These are phyloP conservation scores for Verticillium nubilum DNA, from an alignment of 2,329 filamentous ascomycete genomes.

Conservation along the genomic window DNA sequence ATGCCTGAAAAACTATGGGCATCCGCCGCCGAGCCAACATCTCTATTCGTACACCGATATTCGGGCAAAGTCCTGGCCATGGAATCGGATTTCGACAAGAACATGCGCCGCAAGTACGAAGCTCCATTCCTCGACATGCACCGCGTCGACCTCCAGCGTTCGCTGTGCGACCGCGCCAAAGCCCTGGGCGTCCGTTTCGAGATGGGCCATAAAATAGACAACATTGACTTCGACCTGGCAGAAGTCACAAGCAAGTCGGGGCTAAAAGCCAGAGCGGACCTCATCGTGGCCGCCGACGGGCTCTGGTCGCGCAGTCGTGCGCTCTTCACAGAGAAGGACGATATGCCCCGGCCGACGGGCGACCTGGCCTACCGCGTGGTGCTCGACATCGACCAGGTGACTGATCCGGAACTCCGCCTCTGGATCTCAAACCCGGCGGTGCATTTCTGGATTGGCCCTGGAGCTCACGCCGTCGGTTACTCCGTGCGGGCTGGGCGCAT, in stretches of 20 bases:
- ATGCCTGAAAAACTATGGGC: conserved; percentile 37
- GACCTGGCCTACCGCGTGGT: conserved; percentile 62
- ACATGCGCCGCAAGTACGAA: conserved; percentile 47
- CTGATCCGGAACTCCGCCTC: conserved; percentile 41
- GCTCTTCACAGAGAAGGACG: conserved; percentile 36
- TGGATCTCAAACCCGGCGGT: conserved; percentile 47
- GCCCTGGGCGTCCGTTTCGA: conserved; percentile 47
- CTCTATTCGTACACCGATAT: conserved; percentile 48
- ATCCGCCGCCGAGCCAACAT: conserved; percentile 34
- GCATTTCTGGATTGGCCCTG: conserved; percentile 60
- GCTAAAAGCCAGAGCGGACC: conserved; percentile 36
- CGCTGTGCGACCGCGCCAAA: conserved; percentile 43
- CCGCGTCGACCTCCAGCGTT: conserved; percentile 54
- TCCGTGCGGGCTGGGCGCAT: conserved; percentile 51
- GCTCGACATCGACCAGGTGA: conserved; percentile 44
- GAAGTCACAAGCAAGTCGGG: conserved; percentile 34
- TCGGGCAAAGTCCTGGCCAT: conserved; percentile 41
- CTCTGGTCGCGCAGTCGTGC: conserved; percentile 55
- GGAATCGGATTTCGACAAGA: conserved; percentile 44
- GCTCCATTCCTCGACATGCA: conserved; percentile 57
- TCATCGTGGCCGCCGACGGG: conserved; percentile 60
- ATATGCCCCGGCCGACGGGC: conserved; percentile 51
- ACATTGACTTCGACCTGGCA: conserved; percentile 41
- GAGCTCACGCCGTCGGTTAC: conserved; percentile 57
- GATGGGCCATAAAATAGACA: conserved; percentile 39